Percentiles rank a stretch among this genome's conserved stretches.
phyloP scores from a whole-genome alignment of 2,329 filamentous ascomycete species.

The Tolypocladium tundrense region DNA sequence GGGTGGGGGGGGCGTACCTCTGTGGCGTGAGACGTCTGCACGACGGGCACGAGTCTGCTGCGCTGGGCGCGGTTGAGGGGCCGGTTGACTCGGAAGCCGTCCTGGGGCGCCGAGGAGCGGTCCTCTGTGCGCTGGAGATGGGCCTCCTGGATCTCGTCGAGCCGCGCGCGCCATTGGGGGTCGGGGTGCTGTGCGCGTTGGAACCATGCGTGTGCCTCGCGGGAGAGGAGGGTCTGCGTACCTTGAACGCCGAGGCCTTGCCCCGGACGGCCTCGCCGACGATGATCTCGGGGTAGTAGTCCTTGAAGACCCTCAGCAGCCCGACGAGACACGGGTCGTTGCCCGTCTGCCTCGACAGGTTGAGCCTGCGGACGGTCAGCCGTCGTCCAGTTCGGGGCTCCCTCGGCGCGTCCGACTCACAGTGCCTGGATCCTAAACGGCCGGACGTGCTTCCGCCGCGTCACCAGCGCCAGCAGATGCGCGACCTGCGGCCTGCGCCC shows the following conservation, averaged over 20 bases:
- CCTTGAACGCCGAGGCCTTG: constrained; percentile 52
- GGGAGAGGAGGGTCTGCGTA: constrained; percentile 13
- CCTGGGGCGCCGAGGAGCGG: constrained; percentile 20
- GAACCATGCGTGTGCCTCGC: neutral
- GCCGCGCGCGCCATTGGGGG: constrained; percentile 58
- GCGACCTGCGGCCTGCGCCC: constrained; percentile 47
- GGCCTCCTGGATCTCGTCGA: constrained; percentile 55
- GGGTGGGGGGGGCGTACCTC: constrained; percentile 39
- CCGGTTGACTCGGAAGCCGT: constrained; percentile 54
- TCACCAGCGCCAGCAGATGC: constrained; percentile 69
- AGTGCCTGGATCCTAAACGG: constrained; percentile 74
- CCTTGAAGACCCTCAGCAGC: constrained; percentile 73
- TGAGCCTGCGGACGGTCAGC: constrained; percentile 33
- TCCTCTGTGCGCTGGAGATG: constrained; percentile 38
- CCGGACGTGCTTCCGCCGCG: constrained; percentile 70
- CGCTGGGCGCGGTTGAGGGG: constrained; percentile 19
- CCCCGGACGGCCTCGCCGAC: constrained; percentile 57
- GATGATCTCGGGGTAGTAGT: constrained; percentile 84
- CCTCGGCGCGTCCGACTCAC: constrained; percentile 27
- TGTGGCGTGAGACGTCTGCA: constrained; percentile 64
- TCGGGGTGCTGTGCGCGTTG: constrained; percentile 54
- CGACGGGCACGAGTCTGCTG: constrained; percentile 47
- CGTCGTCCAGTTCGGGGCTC: neutral
- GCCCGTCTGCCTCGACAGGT: constrained; percentile 48
- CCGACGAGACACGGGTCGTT: constrained; percentile 67